These are phyloP conservation scores for Cryptococcus neoformans DNA, from an alignment of 1,284 basidiomycete genomes.

Conservation along the genomic window DNA sequence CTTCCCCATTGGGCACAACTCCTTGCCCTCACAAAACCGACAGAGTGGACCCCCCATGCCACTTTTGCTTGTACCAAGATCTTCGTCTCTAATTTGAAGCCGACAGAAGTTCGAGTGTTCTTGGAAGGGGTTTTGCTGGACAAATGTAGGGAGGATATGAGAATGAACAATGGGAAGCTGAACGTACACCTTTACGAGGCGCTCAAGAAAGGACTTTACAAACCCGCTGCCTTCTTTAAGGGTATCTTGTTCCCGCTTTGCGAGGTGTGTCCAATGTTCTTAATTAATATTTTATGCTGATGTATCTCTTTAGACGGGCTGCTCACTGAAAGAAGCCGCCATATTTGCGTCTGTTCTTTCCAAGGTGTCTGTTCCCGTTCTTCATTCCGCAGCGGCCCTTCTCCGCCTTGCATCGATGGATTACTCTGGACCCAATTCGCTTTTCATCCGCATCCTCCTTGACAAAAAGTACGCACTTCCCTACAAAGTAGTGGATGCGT, in stretches of 20 bases:
- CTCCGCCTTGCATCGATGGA: conserved; percentile 95
- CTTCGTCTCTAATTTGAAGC: conserved; percentile 96
- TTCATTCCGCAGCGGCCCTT: conserved; percentile 95
- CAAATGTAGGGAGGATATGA: conserved; percentile 86
- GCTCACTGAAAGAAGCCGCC: conserved; percentile 91
- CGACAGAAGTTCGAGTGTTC: conserved; percentile 90
- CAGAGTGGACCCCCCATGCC: conserved; percentile 94
- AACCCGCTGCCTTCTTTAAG: conserved; percentile 98
- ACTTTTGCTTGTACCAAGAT: conserved; percentile 92
- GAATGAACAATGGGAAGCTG: conserved; percentile 69
- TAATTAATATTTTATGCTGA: neutral
- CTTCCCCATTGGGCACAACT: conserved; percentile 95
- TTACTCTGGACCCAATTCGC: conserved; percentile 89
- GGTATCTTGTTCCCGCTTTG: conserved; percentile 95
- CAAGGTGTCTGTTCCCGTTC: conserved; percentile 88
- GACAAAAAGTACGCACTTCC: conserved; percentile 99
- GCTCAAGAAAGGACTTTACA: conserved; percentile 88
- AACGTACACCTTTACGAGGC: conserved; percentile 93
- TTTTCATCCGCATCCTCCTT: conserved; percentile 94
- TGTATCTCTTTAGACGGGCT: conserved; percentile 58
- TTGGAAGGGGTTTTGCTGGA: conserved; percentile 89
- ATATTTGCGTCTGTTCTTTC: conserved; percentile 90
- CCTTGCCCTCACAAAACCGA: conserved; percentile 86
- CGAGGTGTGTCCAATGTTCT: conserved; percentile 60
- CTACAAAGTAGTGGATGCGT: conserved; percentile 95